phyloP scores from a whole-genome alignment of 2,329 filamentous ascomycete species.

The Aureobasidium sp. region DNA sequence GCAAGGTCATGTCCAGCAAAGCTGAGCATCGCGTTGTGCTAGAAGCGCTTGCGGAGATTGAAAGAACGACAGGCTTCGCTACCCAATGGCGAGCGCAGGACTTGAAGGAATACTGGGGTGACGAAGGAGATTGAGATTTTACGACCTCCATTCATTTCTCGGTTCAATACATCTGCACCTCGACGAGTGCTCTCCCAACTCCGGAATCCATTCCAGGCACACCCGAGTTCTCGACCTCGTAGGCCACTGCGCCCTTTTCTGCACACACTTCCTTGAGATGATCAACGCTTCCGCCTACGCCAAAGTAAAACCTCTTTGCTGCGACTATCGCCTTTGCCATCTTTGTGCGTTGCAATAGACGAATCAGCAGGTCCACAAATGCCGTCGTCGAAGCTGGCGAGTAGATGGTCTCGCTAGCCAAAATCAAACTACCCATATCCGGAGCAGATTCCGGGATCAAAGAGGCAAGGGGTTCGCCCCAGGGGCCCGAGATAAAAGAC shows the following conservation, averaged over 20 bases:
- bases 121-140: conserved; percentile 19
- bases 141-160: neutral
- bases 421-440: conserved; percentile 45
- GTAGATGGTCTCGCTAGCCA: conserved; percentile 80
- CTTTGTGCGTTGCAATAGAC: conserved; percentile 47
- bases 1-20: conserved; percentile 40
- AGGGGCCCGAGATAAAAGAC: conserved; percentile 67
- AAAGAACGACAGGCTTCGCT: conserved; percentile 48
- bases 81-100: conserved; percentile 49
- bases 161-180: conserved; percentile 35
- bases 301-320: conserved; percentile 77
- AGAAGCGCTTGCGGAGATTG: conserved; percentile 43
- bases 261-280: conserved; percentile 53
- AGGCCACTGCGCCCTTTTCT: conserved; percentile 37
- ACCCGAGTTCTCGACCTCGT: conserved; percentile 42
- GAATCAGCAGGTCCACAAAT: conserved; percentile 62
- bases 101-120: conserved; percentile 47
- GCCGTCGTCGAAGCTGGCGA: conserved; percentile 62
- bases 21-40: conserved; percentile 42
- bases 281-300: conserved; percentile 73
- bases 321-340: conserved; percentile 59
- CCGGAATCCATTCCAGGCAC: conserved; percentile 38
- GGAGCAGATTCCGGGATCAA: conserved; percentile 42
- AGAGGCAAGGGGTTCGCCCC: conserved; percentile 56
- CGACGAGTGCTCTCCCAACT: conserved; percentile 41